Evolutionary conservation across 2,329 filamentous ascomycete genomes (phyloP).

Genomic region (Paecilomyces dactylethromorphus): DNA sequence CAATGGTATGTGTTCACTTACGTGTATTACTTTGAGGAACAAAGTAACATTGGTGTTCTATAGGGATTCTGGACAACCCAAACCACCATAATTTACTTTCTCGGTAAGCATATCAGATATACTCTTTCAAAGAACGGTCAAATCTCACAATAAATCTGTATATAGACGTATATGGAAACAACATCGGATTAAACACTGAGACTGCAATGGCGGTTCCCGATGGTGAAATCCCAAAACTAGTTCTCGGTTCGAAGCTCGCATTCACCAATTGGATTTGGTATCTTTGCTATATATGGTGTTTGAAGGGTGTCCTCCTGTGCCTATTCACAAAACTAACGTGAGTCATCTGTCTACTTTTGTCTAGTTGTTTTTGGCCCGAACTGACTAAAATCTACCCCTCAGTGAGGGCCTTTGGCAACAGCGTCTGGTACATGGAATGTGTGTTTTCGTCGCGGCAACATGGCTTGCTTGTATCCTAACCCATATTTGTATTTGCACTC

Average conservation of each 20-base stretch:
- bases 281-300: slow-evolving; percentile 24
- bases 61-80: neutral
- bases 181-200: slow-evolving; percentile 19
- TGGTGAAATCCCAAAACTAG: slow-evolving; percentile 12
- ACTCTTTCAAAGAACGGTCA: neutral
- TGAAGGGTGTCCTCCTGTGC: slow-evolving; percentile 25
- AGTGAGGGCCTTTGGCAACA: slow-evolving; percentile 20
- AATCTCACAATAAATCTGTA: neutral
- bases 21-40: slow-evolving; percentile 4
- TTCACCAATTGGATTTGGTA: slow-evolving; percentile 30
- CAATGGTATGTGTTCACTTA: slow-evolving; percentile 7
- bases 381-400: neutral
- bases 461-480: slow-evolving; percentile 21
- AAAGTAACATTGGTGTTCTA: neutral
- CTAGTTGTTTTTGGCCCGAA: neutral
- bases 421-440: slow-evolving; percentile 14
- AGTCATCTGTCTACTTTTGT: slow-evolving; percentile 1
- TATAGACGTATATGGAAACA: slow-evolving; percentile 16
- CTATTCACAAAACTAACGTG: slow-evolving; percentile 24
- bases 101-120: neutral
- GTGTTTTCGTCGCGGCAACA: slow-evolving; percentile 15
- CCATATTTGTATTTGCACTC: slow-evolving; percentile 22
- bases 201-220: slow-evolving; percentile 20
- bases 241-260: slow-evolving; percentile 22
- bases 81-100: neutral